A percentile compares a stretch with the other conserved stretches of the same genome.
Evolutionary conservation across 805 yeast genomes (phyloP).

Genomic region (Lachancea sp.): DNA sequence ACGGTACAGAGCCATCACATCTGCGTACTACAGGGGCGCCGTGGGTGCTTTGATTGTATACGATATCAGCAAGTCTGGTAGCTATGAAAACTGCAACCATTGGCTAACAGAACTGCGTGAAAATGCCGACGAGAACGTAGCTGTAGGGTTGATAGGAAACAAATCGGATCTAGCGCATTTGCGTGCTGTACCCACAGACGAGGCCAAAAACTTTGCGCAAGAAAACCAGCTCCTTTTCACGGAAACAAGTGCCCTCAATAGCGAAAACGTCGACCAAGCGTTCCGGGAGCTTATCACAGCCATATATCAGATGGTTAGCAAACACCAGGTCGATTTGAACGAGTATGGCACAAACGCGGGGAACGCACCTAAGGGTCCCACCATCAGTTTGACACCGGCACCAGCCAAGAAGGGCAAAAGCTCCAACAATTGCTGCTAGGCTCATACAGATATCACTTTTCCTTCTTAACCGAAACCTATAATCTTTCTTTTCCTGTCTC

Average conservation of each 20-base stretch:
- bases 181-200: slow-evolving; percentile 96
- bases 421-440: slow-evolving; percentile 57
- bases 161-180: slow-evolving; percentile 86
- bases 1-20: slow-evolving; percentile 94
- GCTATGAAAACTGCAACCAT: slow-evolving; percentile 77
- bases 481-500: neutral
- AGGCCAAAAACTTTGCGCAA: slow-evolving; percentile 88
- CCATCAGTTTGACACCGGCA: slow-evolving; percentile 87
- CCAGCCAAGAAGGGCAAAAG: slow-evolving; percentile 69
- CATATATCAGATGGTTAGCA: slow-evolving; percentile 89
- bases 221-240: slow-evolving; percentile 90
- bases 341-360: slow-evolving; percentile 42
- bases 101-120: slow-evolving; percentile 89
- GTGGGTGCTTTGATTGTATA: slow-evolving; percentile 95
- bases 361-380: slow-evolving; percentile 72
- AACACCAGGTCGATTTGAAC: slow-evolving; percentile 85
- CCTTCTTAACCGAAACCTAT: neutral
- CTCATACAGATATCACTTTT: neutral
- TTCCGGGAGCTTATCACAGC: slow-evolving; percentile 90
- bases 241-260: slow-evolving; percentile 90
- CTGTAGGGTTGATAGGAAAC: slow-evolving; percentile 89
- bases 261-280: slow-evolving; percentile 91
- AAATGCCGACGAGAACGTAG: slow-evolving; percentile 91
- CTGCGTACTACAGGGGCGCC: slow-evolving; percentile 96
- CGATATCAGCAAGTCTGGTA: slow-evolving; percentile 86